Evolutionary conservation across 73 alveolate species (phyloP).

Genomic region (Durusdinium trenchii): DNA sequence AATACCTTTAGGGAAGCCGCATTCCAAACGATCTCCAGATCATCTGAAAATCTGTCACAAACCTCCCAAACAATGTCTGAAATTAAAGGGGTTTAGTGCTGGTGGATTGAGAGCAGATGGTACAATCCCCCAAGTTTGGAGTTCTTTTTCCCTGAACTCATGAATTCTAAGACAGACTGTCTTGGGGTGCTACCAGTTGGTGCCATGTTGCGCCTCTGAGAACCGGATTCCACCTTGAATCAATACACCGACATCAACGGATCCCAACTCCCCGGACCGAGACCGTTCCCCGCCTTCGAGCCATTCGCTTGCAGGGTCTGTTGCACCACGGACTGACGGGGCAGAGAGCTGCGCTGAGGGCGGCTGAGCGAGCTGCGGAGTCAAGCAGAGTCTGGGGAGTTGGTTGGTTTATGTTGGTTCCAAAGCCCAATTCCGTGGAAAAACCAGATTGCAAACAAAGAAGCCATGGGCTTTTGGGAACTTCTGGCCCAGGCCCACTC

Average conservation of each 20-base stretch:
- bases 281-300: neutral
- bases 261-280: neutral
- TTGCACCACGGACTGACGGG: constrained; percentile 44
- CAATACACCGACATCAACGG: neutral
- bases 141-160: neutral
- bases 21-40: no score
- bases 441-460: neutral
- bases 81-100: no score
- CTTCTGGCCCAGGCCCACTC: neutral
- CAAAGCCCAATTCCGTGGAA: neutral
- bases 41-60: no score
- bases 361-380: neutral
- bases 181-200: neutral
- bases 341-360: neutral
- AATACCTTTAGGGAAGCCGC: no score
- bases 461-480: neutral
- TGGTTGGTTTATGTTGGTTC: no score
- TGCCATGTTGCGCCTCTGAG: neutral
- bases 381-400: neutral
- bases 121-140: neutral
- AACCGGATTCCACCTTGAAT: neutral
- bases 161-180: neutral
- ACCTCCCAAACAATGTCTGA: no score
- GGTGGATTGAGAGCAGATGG: no score
- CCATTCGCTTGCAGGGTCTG: constrained; percentile 46